Conservation (phyloP, 2,329 filamentous ascomycete species). For the Erysiphe pulchra region DNA sequence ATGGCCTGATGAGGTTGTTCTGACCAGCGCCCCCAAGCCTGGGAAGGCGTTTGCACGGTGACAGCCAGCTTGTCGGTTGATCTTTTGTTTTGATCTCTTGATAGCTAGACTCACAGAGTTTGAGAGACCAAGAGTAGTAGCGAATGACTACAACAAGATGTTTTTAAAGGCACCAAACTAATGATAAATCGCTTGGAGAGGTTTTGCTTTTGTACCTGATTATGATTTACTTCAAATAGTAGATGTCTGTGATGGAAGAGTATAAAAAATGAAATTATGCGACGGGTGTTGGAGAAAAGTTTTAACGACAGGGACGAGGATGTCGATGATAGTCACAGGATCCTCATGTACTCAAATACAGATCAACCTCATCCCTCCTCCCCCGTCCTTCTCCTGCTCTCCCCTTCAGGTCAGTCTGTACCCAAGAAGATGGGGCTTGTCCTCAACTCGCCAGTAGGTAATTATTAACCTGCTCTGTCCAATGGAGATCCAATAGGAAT, state of each 20-base stretch:
- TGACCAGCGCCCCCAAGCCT: slow-evolving; percentile 27
- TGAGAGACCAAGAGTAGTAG: too few species aligned
- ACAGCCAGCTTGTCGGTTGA: slow-evolving; percentile 20
- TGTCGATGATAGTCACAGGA: background rate
- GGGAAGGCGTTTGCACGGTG: slow-evolving; percentile 19
- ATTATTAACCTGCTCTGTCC: slow-evolving; percentile 1
- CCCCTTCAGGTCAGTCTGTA: background rate
- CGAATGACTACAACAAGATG: too few species aligned
- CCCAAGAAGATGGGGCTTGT: background rate
- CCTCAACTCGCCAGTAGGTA: background rate
- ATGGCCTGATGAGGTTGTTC: slow-evolving; percentile 16
- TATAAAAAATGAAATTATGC: background rate
- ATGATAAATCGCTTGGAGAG: too few species aligned
- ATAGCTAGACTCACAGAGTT: background rate
- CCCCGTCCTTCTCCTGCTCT: slow-evolving; percentile 1
- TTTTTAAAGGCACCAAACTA: too few species aligned
- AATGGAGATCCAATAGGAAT: slow-evolving; percentile 9
- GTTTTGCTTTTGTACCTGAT: too few species aligned
- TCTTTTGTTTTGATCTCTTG: slow-evolving; percentile 13
- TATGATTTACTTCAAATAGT: background rate
- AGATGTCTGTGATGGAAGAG: background rate
- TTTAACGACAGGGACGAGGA: too few species aligned
- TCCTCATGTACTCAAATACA: slow-evolving; percentile 10
- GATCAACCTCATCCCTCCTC: slow-evolving; percentile 6
- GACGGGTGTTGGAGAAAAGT: too few species aligned